Base-by-base conservation (phyloP, 2,329 filamentous ascomycete species). In the Fusarium solani-melongenae region DNA sequence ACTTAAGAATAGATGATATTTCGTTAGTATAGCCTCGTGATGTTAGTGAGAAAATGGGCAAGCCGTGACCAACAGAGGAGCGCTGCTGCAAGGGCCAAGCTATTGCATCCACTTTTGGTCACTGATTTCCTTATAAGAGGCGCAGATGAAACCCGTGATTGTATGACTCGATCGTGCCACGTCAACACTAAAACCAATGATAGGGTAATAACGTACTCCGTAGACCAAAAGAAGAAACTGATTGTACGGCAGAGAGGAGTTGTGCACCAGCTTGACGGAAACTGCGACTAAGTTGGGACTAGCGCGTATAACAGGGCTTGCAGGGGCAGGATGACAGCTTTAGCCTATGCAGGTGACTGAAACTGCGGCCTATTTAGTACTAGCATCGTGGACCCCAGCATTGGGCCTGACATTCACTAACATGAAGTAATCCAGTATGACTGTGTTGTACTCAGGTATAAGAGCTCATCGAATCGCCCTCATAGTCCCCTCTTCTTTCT, bases 221-320 rank as follows among this genome's bases (percentile, higher is more conserved):
- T 5, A 2, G 15, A 29, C 15, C 7, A 7, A 29, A 51, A 7
- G 24, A 51, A 29, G 46, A 17, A n/a, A n/a, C 15, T n/a, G 15
- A 4, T 49, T 27, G 17, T 12, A 12, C 15, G 29, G n/a, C 10
- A n/a, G 24, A 12, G 46, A 49, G 44, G 24, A 51, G 24, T 29
- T 29, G 15, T 51, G 0, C 11, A n/a, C 4, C 6, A 12, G 2
- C 15, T 36, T n/a, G 38, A 69, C 66, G 69, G 67, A 65, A 65
- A 69, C 24, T 65, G 44, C 20, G 58, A 17, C 67, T 34, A 34
- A 5, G 55, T 39, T 20, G 3, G 64, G 39, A 14, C 17, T 69
- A 69, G 67, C 36, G 34, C 20, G 3, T 15, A 33, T 2, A 27
- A 9, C 24, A 6, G 27, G 39, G 5, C 46, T 49, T 17, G 8